Base-by-base conservation (phyloP, 805 yeast species). In the Hanseniaspora thailandica region DNA sequence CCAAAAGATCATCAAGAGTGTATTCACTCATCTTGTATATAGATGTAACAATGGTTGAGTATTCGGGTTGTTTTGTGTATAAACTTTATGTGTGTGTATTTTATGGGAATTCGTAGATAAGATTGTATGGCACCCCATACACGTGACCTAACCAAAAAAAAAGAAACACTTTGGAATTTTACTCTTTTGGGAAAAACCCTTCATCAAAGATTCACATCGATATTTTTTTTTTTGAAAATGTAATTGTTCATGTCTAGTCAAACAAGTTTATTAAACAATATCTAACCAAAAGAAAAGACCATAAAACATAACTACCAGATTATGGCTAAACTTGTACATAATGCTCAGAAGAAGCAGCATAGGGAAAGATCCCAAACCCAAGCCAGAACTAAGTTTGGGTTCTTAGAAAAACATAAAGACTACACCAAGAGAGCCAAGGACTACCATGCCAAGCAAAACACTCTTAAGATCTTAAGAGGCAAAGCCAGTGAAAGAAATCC, bases 341-440 rank as follows among this genome's bases (percentile, higher is more conserved):
- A 87, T 63, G 82, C 90, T 10, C 97, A 90, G 68, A 93, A 94
- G 73, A 93, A 87, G 64, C 97, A 93, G 72, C 98, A 93, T 63
- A 74, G 88, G 55, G 98, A 93, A 71, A 79, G 98, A 62, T 77
- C 96, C 5, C 98, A 93, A 69, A 84, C 90, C 1, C 73, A 72
- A 45, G 81, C 77, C 44, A 75, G 98, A 55, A 71, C 78, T 60
- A 77, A 77, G 64, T 80, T 76, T 67, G 98, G 98, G 40, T 78
- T 89, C 34, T 74, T 93, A 44, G 98, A 93, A 69, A 93, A 93
- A 76, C 93, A 93, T 73, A 84, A 84, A 67, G 94, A 84, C 65
- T 84, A 84, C 64, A 76, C 72, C 58, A 78, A 78, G 45, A 77
- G 88, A 60, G 90, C 96, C 0, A 72, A 69, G 55, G 82, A 81